phyloP scores from a whole-genome alignment of 2,329 filamentous ascomycete genomes.

The Cercospora canescens region DNA sequence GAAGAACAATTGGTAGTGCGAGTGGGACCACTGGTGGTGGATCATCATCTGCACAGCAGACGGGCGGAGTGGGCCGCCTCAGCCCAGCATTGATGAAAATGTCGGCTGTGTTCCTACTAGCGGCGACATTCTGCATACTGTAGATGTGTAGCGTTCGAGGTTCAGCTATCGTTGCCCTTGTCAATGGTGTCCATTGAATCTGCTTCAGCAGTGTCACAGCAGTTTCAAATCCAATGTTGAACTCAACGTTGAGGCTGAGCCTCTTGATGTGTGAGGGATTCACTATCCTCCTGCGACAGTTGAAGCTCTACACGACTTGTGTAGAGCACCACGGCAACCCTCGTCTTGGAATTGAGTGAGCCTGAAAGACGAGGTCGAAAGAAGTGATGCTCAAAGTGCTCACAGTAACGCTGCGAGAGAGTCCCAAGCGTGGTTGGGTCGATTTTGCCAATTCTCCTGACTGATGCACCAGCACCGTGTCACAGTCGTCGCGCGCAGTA shows the following conservation, averaged over 20 bases:
- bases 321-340: no score
- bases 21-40: conserved; percentile 1
- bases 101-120: background rate
- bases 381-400: no score
- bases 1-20: background rate
- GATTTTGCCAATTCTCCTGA: background rate
- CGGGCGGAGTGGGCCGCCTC: background rate
- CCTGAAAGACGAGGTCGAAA: no score
- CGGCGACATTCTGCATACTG: conserved; percentile 3
- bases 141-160: background rate
- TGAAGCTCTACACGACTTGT: no score
- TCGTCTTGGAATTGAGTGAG: no score
- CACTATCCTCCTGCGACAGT: no score
- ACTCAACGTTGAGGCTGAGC: no score
- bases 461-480: background rate
- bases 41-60: conserved; percentile 4
- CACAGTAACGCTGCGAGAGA: no score
- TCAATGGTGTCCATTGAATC: background rate
- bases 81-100: background rate
- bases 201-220: background rate
- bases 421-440: no score
- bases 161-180: background rate
- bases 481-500: background rate
- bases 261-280: no score
- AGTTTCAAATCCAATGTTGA: no score